Evolutionary conservation across 345 rosid species (phyloP).

Genomic region (Syzygium grande): DNA sequence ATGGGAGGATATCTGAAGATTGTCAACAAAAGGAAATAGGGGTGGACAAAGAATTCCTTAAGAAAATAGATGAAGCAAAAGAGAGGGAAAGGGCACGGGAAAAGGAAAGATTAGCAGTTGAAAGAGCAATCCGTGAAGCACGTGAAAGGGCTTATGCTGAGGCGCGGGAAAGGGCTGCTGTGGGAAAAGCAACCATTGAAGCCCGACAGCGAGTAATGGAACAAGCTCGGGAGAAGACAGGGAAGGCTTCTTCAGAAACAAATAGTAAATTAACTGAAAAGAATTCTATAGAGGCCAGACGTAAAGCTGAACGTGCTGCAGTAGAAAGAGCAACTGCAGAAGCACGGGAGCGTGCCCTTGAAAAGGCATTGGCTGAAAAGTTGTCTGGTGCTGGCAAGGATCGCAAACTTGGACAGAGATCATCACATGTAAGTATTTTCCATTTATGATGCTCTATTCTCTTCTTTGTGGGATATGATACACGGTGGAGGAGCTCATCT

Average conservation of each 20-base stretch:
- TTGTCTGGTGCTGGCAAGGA: constrained; percentile 41
- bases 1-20: constrained; percentile 32
- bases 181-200: constrained; percentile 59
- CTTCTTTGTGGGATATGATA: neutral
- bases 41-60: constrained; percentile 19
- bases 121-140: constrained; percentile 91
- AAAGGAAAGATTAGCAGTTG: constrained; percentile 74
- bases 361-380: constrained; percentile 71
- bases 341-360: constrained; percentile 87
- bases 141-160: constrained; percentile 92
- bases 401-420: constrained; percentile 19
- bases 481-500: neutral
- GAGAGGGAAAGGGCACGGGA: constrained; percentile 49
- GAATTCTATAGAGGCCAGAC: constrained; percentile 56
- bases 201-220: constrained; percentile 43
- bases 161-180: constrained; percentile 68
- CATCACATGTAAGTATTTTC: constrained; percentile 38
- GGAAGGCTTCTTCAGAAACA: constrained; percentile 39
- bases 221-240: constrained; percentile 46
- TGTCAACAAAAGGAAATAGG: constrained; percentile 29
- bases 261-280: constrained; percentile 34
- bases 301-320: constrained; percentile 84
- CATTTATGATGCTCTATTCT: neutral
- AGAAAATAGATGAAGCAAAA: constrained; percentile 42
- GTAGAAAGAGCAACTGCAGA: constrained; percentile 92